Conservation (phyloP, 257 asterid species). For the Plantago elongata region DNA sequence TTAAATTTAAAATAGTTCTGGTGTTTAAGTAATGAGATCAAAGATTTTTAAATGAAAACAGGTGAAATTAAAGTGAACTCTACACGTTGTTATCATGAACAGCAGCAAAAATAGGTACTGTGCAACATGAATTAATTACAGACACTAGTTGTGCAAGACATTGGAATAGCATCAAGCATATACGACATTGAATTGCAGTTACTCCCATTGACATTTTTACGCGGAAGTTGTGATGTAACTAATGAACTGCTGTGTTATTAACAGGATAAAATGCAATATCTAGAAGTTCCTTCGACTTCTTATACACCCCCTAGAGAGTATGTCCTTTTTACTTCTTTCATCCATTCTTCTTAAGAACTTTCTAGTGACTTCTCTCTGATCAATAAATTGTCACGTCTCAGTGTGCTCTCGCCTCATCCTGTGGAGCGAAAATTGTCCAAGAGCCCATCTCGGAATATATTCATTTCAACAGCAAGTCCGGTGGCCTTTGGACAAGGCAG, state of each 20-base stretch:
- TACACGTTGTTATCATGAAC: too few relatives aligned
- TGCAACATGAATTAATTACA: too few relatives aligned
- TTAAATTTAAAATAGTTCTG: too few relatives aligned
- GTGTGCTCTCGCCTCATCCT: conserved; percentile 44
- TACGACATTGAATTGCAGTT: neutral
- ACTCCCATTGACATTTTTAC: neutral
- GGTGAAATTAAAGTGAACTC: too few relatives aligned
- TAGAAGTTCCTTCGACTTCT: conserved; percentile 30
- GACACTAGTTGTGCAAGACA: too few relatives aligned
- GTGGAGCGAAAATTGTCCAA: conserved; percentile 25
- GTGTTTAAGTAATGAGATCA: too few relatives aligned
- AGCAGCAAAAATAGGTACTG: too few relatives aligned
- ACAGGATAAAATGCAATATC: conserved; percentile 28
- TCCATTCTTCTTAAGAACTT: neutral
- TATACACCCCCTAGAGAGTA: conserved; percentile 75
- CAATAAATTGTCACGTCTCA: conserved; percentile 32
- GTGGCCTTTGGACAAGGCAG: conserved; percentile 36
- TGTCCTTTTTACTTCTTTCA: conserved; percentile 16
- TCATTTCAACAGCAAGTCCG: conserved; percentile 27
- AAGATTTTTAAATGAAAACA: too few relatives aligned
- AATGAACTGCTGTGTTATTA: neutral
- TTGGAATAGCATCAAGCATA: too few relatives aligned
- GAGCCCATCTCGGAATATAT: conserved; percentile 22
- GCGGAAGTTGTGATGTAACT: neutral
- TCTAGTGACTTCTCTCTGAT: conserved; percentile 2